Percentiles rank a stretch among this genome's conserved stretches.
phyloP scores from a whole-genome alignment of 2,329 filamentous ascomycete species.

The Stemphylium vesicarium region DNA sequence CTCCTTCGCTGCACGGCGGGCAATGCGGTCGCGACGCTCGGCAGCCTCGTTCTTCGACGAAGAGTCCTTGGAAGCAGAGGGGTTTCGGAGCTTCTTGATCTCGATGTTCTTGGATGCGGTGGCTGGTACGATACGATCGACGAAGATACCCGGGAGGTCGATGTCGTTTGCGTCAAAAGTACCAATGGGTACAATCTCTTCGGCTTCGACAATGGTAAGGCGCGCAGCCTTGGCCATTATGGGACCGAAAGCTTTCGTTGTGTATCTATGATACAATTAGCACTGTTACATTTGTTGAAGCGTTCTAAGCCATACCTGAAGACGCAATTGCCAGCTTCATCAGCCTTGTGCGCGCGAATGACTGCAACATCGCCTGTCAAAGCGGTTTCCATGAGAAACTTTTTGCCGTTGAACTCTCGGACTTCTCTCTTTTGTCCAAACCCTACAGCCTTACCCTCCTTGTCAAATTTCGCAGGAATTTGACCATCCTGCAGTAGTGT shows the following conservation, averaged over 20 bases:
- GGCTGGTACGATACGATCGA: constrained; percentile 85
- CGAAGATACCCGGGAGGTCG: constrained; percentile 89
- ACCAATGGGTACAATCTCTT: constrained; percentile 88
- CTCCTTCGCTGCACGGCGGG: constrained; percentile 83
- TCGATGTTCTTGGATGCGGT: constrained; percentile 81
- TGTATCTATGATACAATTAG: constrained; percentile 36
- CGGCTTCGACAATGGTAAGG: constrained; percentile 92
- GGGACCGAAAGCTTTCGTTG: constrained; percentile 47
- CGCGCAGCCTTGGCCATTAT: constrained; percentile 87
- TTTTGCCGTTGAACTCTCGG: constrained; percentile 73
- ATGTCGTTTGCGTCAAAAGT: constrained; percentile 83
- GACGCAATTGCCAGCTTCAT: constrained; percentile 75
- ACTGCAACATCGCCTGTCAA: constrained; percentile 79
- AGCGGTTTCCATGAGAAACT: constrained; percentile 79
- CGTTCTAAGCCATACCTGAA: constrained; percentile 59
- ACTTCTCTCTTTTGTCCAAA: constrained; percentile 71
- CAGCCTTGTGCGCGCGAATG: constrained; percentile 75
- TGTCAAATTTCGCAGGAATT: constrained; percentile 67
- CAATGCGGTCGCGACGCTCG: constrained; percentile 73
- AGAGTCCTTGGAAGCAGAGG: constrained; percentile 25
- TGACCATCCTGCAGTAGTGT: constrained; percentile 71
- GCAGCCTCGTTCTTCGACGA: constrained; percentile 14
- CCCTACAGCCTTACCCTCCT: constrained; percentile 66
- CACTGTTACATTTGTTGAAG: not conserved
- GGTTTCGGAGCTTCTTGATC: constrained; percentile 43